phyloP scores from a whole-genome alignment of 164 flowering plant species.

The Protea cynaroides region DNA sequence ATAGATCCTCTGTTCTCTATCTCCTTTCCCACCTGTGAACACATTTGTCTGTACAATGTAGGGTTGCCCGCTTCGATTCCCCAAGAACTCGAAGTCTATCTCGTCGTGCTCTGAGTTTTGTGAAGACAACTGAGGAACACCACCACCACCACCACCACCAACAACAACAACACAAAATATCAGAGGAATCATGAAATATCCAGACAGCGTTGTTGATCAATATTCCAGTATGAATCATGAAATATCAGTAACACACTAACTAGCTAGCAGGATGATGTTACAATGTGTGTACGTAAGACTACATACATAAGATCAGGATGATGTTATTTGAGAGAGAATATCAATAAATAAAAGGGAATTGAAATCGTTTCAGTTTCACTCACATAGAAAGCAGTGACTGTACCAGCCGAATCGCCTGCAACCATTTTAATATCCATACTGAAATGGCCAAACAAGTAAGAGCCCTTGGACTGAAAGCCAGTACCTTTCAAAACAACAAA shows the following conservation, averaged over 20 bases:
- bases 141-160: not conserved
- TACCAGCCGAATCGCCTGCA: conserved; percentile 69
- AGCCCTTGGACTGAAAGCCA: conserved; percentile 68
- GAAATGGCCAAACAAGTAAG: conserved; percentile 68
- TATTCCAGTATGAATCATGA: too few relatives aligned
- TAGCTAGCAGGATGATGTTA: too few relatives aligned
- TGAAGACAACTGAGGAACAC: conserved; percentile 51
- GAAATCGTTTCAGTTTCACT: too few relatives aligned
- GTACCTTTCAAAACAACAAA: conserved; percentile 30
- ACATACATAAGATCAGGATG: too few relatives aligned
- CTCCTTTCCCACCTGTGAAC: conserved; percentile 61
- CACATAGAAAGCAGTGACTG: conserved; percentile 74
- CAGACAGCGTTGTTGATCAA: too few relatives aligned
- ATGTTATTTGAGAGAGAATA: too few relatives aligned
- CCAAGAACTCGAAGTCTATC: conserved; percentile 82
- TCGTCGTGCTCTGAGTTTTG: conserved; percentile 74
- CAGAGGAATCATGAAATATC: too few relatives aligned
- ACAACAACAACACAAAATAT: not conserved
- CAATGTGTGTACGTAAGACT: too few relatives aligned
- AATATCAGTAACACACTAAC: too few relatives aligned
- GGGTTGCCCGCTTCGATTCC: conserved; percentile 77
- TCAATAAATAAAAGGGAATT: not conserved
- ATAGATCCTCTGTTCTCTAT: conserved; percentile 61
- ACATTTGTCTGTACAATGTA: conserved; percentile 80
- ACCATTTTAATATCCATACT: conserved; percentile 64